Percentiles rank a stretch among this genome's conserved stretches.
These are phyloP conservation scores for Tulasnella sp. DNA, from an alignment of 768 basidiomycete species.

Conservation along the genomic window DNA sequence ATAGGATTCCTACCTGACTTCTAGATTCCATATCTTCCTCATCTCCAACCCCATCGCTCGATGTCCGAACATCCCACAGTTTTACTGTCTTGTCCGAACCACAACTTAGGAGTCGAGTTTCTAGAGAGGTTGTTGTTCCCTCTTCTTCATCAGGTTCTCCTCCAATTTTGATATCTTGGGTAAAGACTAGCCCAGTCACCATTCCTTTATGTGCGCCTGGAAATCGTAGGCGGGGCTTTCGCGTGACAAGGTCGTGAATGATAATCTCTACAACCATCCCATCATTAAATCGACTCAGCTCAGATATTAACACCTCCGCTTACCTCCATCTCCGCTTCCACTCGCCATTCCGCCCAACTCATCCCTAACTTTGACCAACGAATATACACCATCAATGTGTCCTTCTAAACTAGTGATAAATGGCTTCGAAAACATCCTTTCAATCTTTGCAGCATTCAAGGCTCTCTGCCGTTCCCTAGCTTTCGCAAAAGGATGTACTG, in stretches of 20 bases:
- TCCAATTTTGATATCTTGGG: no score
- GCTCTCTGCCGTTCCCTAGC: conserved; percentile 90
- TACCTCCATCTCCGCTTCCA: conserved; percentile 92
- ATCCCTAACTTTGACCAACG: conserved; percentile 56
- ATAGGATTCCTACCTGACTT: no score
- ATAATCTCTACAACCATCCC: conserved; percentile 48
- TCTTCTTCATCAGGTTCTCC: no score
- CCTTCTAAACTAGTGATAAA: conserved; percentile 85
- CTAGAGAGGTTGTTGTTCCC: no score
- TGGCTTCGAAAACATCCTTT: conserved; percentile 94
- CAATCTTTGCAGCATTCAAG: conserved; percentile 91
- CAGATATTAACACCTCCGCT: conserved; percentile 24
- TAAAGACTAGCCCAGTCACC: conserved; percentile 69
- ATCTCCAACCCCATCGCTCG: conserved; percentile 20
- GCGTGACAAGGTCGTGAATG: conserved; percentile 61
- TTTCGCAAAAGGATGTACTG: conserved; percentile 90
- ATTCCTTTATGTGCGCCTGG: conserved; percentile 73
- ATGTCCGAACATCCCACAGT: conserved; percentile 46
- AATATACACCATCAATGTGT: conserved; percentile 89
- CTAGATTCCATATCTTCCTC: conserved; percentile 16
- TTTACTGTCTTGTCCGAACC: conserved; percentile 75
- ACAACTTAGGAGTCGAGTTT: conserved; percentile 61
- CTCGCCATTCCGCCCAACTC: conserved; percentile 71
- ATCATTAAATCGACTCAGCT: background rate
- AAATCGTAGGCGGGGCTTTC: conserved; percentile 41